phyloP scores from a whole-genome alignment of 2,329 filamentous ascomycete species.

The Mycosphaerella arachidis region DNA sequence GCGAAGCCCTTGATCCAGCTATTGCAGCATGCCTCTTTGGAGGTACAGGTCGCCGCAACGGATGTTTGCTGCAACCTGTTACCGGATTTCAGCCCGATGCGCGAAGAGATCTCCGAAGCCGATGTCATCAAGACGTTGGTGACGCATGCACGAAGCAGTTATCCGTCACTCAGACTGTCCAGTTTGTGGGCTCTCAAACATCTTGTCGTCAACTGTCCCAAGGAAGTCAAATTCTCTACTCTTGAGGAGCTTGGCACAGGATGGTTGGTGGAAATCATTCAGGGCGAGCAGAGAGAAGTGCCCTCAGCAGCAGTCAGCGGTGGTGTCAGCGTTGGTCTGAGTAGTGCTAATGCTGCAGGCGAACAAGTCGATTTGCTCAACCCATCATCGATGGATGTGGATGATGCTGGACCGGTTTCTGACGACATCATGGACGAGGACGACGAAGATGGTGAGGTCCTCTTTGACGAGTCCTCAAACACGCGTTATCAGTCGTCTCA shows the following conservation, averaged over 20 bases:
- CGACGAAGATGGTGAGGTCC: conserved; percentile 42
- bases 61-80: conserved; percentile 80
- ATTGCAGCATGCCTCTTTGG: conserved; percentile 67
- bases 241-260: conserved; percentile 71
- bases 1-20: conserved; percentile 72
- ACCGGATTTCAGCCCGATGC: conserved; percentile 85
- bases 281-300: conserved; percentile 46
- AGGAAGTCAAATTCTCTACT: conserved; percentile 69
- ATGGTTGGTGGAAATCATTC: conserved; percentile 78
- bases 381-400: conserved; percentile 38
- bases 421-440: conserved; percentile 30
- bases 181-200: conserved; percentile 94
- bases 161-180: conserved; percentile 74
- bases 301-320: conserved; percentile 42
- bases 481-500: conserved; percentile 35
- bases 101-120: conserved; percentile 69
- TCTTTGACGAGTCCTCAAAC: conserved; percentile 39
- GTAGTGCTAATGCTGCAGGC: conserved; percentile 54
- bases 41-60: conserved; percentile 82
- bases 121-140: conserved; percentile 75
- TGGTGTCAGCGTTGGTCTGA: conserved; percentile 37
- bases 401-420: conserved; percentile 22
- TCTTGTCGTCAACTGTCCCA: conserved; percentile 67
- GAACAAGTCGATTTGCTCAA: conserved; percentile 59
- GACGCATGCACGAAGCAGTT: conserved; percentile 74